These are phyloP conservation scores for Eleusine coracana DNA, from an alignment of 176 grass and related monocot species.

Conservation along the genomic window DNA sequence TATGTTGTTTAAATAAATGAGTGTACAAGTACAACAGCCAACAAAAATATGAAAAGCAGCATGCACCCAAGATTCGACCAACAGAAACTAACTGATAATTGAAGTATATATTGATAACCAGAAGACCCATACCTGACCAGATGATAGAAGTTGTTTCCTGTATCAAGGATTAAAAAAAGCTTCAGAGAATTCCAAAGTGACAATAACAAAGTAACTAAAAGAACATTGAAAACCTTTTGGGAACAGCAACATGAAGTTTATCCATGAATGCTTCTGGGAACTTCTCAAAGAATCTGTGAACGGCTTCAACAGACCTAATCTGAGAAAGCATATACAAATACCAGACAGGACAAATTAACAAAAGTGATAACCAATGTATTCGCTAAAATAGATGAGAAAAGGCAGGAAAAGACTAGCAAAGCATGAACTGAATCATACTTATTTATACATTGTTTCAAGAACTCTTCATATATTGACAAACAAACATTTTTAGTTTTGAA, in stretches of 20 bases:
- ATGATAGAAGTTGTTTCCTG: conserved; percentile 74
- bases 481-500: neutral
- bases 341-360: conserved; percentile 28
- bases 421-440: neutral
- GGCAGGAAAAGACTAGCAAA: conserved; percentile 9
- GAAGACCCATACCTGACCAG: conserved; percentile 57
- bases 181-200: conserved; percentile 42
- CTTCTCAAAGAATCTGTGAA: conserved; percentile 87
- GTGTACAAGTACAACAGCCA: neutral
- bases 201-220: conserved; percentile 34
- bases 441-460: neutral
- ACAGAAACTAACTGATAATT: neutral
- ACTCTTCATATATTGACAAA: neutral
- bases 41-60: neutral
- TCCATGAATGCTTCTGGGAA: conserved; percentile 93
- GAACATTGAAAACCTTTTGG: conserved; percentile 62
- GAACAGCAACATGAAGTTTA: conserved; percentile 67
- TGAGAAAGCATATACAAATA: conserved; percentile 42
- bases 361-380: neutral
- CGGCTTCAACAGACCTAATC: conserved; percentile 83
- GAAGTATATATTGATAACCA: neutral
- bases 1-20: neutral
- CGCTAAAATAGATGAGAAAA: conserved; percentile 20
- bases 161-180: conserved; percentile 37
- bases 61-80: neutral